A percentile compares a stretch with the other conserved stretches of the same genome.
These are phyloP conservation scores for Trichothecium sympodiale DNA, from an alignment of 2,329 filamentous ascomycete species.

Conservation along the genomic window DNA sequence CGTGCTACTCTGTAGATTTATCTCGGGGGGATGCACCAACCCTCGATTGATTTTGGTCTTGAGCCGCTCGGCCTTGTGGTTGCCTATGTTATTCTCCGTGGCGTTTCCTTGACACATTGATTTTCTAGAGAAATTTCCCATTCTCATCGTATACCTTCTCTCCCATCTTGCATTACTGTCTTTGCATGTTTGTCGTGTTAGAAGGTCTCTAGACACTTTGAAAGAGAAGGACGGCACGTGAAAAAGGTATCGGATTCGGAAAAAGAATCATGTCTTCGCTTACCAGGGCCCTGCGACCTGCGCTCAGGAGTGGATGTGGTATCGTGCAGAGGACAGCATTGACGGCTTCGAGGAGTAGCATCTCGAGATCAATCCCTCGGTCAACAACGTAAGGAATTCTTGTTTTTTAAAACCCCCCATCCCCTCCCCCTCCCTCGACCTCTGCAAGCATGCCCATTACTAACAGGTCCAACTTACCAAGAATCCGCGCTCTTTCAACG, in stretches of 20 bases:
- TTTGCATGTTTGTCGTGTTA: neutral
- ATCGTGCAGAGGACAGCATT: constrained; percentile 17
- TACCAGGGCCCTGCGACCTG: constrained; percentile 39
- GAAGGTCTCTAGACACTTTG: too few species aligned
- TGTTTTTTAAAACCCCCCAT: too few species aligned
- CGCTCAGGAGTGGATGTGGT: constrained; percentile 31
- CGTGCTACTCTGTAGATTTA: neutral
- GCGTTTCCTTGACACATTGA: neutral
- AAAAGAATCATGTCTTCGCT: constrained; percentile 27
- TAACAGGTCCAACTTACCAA: neutral
- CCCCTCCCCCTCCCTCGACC: neutral
- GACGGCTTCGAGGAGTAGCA: too few species aligned
- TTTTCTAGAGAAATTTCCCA: too few species aligned
- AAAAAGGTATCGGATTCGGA: neutral
- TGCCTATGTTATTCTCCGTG: neutral
- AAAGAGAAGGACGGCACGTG: neutral
- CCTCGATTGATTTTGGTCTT: neutral
- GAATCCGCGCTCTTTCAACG: constrained; percentile 45
- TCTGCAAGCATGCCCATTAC: constrained; percentile 12
- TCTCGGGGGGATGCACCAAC: neutral
- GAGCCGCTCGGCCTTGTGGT: neutral
- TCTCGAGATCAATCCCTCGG: too few species aligned
- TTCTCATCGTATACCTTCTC: neutral
- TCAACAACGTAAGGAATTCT: too few species aligned
- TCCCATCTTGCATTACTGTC: neutral